Evolutionary conservation across 805 yeast genomes (phyloP), one percentile per base, ranked within the genome.

Genomic region (Yarrowia sp.): DNA sequence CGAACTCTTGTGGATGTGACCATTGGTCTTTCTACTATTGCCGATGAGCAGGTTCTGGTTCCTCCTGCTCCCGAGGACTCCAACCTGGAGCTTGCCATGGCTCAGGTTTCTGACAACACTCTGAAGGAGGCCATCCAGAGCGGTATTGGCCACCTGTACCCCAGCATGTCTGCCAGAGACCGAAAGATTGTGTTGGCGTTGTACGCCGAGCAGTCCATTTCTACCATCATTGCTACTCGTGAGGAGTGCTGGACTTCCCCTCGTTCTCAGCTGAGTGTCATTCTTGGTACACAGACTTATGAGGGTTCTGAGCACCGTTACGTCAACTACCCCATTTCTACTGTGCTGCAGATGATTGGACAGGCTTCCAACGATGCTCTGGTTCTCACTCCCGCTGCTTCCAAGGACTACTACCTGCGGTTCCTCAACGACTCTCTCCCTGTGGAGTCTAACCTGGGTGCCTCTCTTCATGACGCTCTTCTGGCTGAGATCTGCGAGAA

Each of bases 381-480:
- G 33, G 75, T 93, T 4, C 77, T 84, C 63, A 86, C 97, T 0
- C 80, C 80, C 51, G 65, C 79, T 0, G 69, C 83, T 2, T 84
- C 80, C 66, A 74, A 81, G 24, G 81, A 78, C 0, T 92, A 87
- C 69, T 90, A 88, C 71, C 81, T 79, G 60, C 84, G 85, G 68
- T 89, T 92, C 70, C 69, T 94, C 58, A 78, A 76, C 14, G 90
- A 87, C 64, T 82, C 96, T 0, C 71, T 90, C 12, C 97, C 98
- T 0, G 76, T 90, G 25, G 99, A 96, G 72, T 90, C 97, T 73
- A 82, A 80, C 67, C 69, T 91, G 65, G 81, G 80, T 62, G 73
- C 76, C 16, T 74, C 75, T 61, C 66, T 91, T 13, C 85, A 82
- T 63, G 97, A 94, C 70, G 78, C 82, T 0, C 79, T 93, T 33